Percentiles rank a stretch among this genome's conserved stretches.
Conservation (phyloP, 192 early-diverging fungal genomes). For the Chytriomyces confervae region DNA sequence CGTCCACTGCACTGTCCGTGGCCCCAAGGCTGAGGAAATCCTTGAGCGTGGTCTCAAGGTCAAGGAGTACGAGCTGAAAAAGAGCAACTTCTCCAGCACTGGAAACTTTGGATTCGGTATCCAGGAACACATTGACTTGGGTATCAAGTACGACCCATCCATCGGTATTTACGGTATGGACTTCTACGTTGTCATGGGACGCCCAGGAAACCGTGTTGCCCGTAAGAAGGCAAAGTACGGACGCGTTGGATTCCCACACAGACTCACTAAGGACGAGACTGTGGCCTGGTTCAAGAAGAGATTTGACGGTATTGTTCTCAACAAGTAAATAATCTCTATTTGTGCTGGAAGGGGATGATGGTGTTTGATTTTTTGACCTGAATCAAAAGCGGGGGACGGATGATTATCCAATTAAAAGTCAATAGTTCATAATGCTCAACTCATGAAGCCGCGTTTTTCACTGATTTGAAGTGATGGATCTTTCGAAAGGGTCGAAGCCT, state of each 20-base stretch:
- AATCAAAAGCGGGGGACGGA: too few species aligned
- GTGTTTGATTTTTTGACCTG: too few species aligned
- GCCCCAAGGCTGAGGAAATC: constrained; percentile 93
- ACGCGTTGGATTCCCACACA: constrained; percentile 89
- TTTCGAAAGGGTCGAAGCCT: too few species aligned
- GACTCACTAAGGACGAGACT: constrained; percentile 95
- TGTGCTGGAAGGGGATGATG: too few species aligned
- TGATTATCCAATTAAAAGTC: too few species aligned
- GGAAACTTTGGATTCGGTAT: constrained; percentile 99
- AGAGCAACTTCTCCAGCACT: constrained; percentile 94
- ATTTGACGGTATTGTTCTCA: constrained; percentile 85
- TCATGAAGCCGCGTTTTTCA: too few species aligned
- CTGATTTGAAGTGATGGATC: too few species aligned
- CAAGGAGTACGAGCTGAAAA: constrained; percentile 98
- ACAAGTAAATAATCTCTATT: constrained; percentile 67
- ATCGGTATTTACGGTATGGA: constrained; percentile 97
- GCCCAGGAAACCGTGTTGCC: constrained; percentile 94
- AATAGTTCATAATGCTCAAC: too few species aligned
- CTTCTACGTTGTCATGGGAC: constrained; percentile 98
- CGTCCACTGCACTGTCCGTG: constrained; percentile 98
- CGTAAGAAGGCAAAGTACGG: constrained; percentile 86
- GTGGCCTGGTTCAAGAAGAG: constrained; percentile 98
- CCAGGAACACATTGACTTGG: constrained; percentile 99
- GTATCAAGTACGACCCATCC: constrained; percentile 99
- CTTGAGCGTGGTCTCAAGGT: constrained; percentile 99